Evolutionary conservation across 73 alveolate genomes (phyloP), one percentile per base, ranked within the genome.

Genomic region (Strombidium stylifer): DNA sequence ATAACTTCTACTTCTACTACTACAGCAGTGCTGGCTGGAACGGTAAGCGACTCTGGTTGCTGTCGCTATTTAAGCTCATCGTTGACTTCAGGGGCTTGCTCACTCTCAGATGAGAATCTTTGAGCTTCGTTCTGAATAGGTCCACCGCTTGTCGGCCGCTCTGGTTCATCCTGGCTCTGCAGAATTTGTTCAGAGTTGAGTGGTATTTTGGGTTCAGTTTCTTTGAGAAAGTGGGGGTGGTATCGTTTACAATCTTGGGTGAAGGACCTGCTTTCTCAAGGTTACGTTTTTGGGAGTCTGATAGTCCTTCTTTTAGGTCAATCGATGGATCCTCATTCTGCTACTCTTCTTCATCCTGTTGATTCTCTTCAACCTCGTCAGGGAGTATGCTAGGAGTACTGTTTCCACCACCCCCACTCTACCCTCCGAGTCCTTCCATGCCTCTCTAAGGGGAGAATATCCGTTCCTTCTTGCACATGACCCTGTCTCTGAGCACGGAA

Each of bases 141-240:
- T 52, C 67, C 11, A 52, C 18, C 3, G 67, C 67, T 28, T 49
- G 8, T 4, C 67, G 47, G 30, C 32, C 32, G 24, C 67, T 52
- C 5, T 46, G 32, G 18, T 52, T 52, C 67, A 52, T 52, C 19
- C 67, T 52, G 8, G 67, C 67, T 52, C 67, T 52, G 48, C 32
- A 46, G 32, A 52, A 52, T 30, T 52, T 49, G 50, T 2, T 30
- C 32, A 4, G 27, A 46, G 15, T 52, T 49, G 2, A 49, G 67
- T 26, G 27, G 27, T 12, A 52, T 52, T 26, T 16, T 16, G 7
- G 27, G n/a, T 52, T 7, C 67, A 23, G n/a, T 49, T 8, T 52
- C 67, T 30, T 52, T 49, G 11, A 24, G 32, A 10, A 4, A 16
- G 26, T 8, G 3, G 20, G 21, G 20, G 45, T 28, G 50, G 3